Evolutionary conservation across 2,329 filamentous ascomycete genomes (phyloP), one percentile per base, ranked within the genome.

Genomic region (Magnaporthiopsis rhizophila): DNA sequence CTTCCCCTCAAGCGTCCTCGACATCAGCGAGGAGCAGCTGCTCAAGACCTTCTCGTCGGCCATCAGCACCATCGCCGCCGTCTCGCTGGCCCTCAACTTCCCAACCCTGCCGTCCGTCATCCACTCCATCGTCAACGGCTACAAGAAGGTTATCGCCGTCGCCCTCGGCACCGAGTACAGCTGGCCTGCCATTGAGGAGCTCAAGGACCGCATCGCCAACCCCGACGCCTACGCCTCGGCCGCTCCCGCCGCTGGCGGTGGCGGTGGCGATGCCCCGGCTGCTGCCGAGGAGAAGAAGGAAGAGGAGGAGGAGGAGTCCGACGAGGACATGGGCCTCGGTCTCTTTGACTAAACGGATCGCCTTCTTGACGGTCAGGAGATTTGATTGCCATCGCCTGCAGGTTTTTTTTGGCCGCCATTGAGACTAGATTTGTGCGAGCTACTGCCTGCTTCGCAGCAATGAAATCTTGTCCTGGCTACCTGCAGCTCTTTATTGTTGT

Each of bases 181-280:
- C 81, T 99, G 95, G 94, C 88, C 93, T 74, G 92, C 91, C 81
- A 97, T 99, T 75, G 88, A 96, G 75, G 86, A 97, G 82, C 90
- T 99, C 83, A 99, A 99, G 90, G 95, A 99, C 84, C 92, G 95
- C 79, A 97, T 99, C 75, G 92, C 92, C 82, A 98, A 99, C 88
- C 96, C 96, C 72, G 95, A 99, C 64, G 92, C 92, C 64, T 99
- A 98, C 79, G 95, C 94, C 69, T 78, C 91, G 61, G 83, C 93
- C 70, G 92, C 89, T 70, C 92, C 94, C 65, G 86, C 77, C 69
- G 89, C 88, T 65, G 83, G 82, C 66, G 81, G 86, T 65, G 80
- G 80, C 63, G 76, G 79, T 61, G 78, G 79, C 66, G 80, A 79
- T 68, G 79, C 77, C 64, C 83, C 80, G 68, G 81, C 78, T 64